Evolutionary conservation across 2,329 filamentous ascomycete species (phyloP).

Genomic region (Scorias spongiosa): DNA sequence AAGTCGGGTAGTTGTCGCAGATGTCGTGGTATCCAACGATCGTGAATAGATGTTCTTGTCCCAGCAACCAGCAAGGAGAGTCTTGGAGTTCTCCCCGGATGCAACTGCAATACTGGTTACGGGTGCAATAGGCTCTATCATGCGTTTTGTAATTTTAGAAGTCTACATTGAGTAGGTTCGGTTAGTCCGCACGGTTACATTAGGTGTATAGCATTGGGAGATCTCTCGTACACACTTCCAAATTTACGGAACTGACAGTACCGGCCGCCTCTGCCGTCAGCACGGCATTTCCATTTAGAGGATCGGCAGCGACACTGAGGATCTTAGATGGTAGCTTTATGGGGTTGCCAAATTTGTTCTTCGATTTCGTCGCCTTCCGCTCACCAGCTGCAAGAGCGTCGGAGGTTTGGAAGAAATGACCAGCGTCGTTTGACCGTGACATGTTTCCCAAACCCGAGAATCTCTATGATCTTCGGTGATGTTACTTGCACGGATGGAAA

Average conservation of each 20-base stretch:
- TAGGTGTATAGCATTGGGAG: not conserved
- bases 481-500: not conserved
- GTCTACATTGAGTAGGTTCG: constrained; percentile 19
- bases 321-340: constrained; percentile 75
- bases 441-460: constrained; percentile 20
- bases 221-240: constrained; percentile 49
- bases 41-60: constrained; percentile 86
- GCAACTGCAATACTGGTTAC: constrained; percentile 59
- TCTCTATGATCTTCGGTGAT: not conserved
- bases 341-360: constrained; percentile 73
- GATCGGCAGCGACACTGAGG: constrained; percentile 56
- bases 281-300: constrained; percentile 44
- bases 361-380: constrained; percentile 55
- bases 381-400: constrained; percentile 35
- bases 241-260: constrained; percentile 53
- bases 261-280: constrained; percentile 84
- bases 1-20: constrained; percentile 3
- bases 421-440: constrained; percentile 56
- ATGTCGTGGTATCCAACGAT: constrained; percentile 34
- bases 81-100: constrained; percentile 26
- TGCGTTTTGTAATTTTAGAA: constrained; percentile 33
- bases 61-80: constrained; percentile 80
- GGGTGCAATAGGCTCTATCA: constrained; percentile 63
- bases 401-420: constrained; percentile 85
- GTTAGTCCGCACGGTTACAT: not conserved